phyloP scores from a whole-genome alignment of 768 basidiomycete species.

The Cubamyces lactineus region DNA sequence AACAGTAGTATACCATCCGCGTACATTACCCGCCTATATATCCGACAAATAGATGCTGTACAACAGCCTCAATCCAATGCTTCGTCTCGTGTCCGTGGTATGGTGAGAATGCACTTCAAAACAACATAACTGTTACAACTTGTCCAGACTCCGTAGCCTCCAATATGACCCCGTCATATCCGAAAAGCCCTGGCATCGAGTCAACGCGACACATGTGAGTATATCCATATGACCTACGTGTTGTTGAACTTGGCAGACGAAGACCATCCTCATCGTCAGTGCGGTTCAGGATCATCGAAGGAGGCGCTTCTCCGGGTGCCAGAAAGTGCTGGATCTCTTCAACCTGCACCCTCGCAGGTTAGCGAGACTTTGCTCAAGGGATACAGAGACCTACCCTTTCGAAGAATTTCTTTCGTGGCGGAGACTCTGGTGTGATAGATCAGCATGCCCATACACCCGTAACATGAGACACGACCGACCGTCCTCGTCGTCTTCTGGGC shows the following conservation, averaged over 20 bases:
- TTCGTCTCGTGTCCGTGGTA: too few species aligned
- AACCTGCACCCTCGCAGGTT: conserved; percentile 48
- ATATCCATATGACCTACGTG: conserved; percentile 51
- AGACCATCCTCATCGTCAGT: conserved; percentile 76
- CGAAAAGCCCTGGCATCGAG: conserved; percentile 53
- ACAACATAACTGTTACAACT: conserved; percentile 72
- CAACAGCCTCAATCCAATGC: background rate
- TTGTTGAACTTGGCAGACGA: conserved; percentile 67
- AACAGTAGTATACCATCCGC: conserved; percentile 24
- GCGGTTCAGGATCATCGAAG: conserved; percentile 80
- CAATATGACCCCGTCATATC: conserved; percentile 80
- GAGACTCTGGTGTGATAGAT: conserved; percentile 53
- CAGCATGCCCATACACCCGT: background rate
- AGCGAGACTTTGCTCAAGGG: background rate
- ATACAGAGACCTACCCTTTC: conserved; percentile 54
- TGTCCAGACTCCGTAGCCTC: conserved; percentile 81
- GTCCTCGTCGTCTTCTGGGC: conserved; percentile 83
- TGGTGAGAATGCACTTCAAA: conserved; percentile 31
- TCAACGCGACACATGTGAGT: conserved; percentile 12
- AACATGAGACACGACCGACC: conserved; percentile 43
- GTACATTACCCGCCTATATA: background rate
- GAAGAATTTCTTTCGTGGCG: conserved; percentile 71
- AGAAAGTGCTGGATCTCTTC: conserved; percentile 81
- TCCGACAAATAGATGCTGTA: background rate
- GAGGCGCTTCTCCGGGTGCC: conserved; percentile 70